Evolutionary conservation across 2,329 filamentous ascomycete genomes (phyloP).

Genomic region (Cladosporium halotolerans): DNA sequence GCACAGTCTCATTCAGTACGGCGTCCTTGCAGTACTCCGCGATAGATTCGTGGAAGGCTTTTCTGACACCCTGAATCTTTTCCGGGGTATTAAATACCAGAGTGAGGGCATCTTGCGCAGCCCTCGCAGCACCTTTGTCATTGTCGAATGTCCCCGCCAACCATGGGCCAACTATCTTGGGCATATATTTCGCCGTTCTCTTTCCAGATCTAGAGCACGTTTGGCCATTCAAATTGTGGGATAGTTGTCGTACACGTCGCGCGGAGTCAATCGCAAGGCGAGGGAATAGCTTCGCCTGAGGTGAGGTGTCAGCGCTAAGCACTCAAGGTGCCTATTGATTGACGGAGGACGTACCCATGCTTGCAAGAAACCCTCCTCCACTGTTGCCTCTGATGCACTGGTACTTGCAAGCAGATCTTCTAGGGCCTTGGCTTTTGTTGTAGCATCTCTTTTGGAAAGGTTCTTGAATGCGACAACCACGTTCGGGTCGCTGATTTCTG

Average conservation of each 20-base stretch:
- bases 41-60: conserved; percentile 71
- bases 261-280: conserved; percentile 85
- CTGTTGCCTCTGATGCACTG: conserved; percentile 50
- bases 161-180: conserved; percentile 80
- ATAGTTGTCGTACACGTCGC: conserved; percentile 78
- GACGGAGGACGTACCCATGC: conserved; percentile 65
- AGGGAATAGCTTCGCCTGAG: conserved; percentile 62
- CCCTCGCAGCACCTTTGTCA: conserved; percentile 67
- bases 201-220: conserved; percentile 60
- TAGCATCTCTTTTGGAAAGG: conserved; percentile 84
- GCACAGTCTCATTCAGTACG: conserved; percentile 66
- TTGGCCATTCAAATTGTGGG: conserved; percentile 67
- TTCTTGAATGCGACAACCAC: conserved; percentile 90
- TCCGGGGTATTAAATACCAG: conserved; percentile 73
- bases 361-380: conserved; percentile 77
- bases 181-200: conserved; percentile 73
- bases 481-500: conserved; percentile 69
- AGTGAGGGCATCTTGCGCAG: conserved; percentile 70
- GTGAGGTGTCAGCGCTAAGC: conserved; percentile 29
- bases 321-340: conserved; percentile 27
- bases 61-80: conserved; percentile 71
- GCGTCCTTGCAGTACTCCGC: conserved; percentile 76
- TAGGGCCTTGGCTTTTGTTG: conserved; percentile 82
- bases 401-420: conserved; percentile 72
- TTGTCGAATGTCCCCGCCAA: conserved; percentile 81